These are phyloP conservation scores for Ophiostoma tasmaniense DNA, from an alignment of 2,329 filamentous ascomycete genomes.

Conservation along the genomic window DNA sequence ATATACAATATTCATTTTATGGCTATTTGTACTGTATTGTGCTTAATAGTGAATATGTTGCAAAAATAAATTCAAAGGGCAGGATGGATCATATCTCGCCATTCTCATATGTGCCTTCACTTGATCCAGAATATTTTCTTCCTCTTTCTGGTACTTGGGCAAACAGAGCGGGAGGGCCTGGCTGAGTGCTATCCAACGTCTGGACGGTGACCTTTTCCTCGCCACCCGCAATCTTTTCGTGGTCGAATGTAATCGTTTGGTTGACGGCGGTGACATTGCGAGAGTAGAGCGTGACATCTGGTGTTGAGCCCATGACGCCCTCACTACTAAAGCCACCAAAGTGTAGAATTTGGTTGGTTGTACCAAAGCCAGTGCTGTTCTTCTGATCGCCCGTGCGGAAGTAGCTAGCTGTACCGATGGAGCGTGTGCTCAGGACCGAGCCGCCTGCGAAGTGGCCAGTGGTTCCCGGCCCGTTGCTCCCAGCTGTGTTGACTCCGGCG, in stretches of 20 bases:
- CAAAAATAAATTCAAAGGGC: too few species aligned
- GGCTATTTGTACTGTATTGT: neutral
- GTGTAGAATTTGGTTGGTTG: slow-evolving; percentile 46
- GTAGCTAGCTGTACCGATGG: slow-evolving; percentile 51
- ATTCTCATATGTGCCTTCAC: neutral
- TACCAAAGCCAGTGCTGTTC: slow-evolving; percentile 43
- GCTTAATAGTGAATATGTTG: too few species aligned
- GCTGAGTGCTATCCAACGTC: neutral
- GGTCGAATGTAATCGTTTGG: slow-evolving; percentile 36
- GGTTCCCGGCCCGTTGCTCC: neutral
- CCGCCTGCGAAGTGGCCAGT: slow-evolving; percentile 25
- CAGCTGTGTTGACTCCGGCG: slow-evolving; percentile 23
- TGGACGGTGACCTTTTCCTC: neutral
- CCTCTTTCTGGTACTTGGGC: neutral
- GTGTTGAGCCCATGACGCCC: slow-evolving; percentile 20
- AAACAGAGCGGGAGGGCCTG: neutral
- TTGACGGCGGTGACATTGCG: slow-evolving; percentile 49
- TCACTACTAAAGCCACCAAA: slow-evolving; percentile 39
- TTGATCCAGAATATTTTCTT: neutral
- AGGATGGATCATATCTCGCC: neutral
- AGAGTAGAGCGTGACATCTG: slow-evolving; percentile 43
- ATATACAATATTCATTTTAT: neutral
- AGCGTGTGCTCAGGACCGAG: slow-evolving; percentile 39
- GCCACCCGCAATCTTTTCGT: slow-evolving; percentile 15
- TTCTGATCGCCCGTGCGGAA: slow-evolving; percentile 37